phyloP scores from a whole-genome alignment of 306 rosid species.

The Prunus salicina region DNA sequence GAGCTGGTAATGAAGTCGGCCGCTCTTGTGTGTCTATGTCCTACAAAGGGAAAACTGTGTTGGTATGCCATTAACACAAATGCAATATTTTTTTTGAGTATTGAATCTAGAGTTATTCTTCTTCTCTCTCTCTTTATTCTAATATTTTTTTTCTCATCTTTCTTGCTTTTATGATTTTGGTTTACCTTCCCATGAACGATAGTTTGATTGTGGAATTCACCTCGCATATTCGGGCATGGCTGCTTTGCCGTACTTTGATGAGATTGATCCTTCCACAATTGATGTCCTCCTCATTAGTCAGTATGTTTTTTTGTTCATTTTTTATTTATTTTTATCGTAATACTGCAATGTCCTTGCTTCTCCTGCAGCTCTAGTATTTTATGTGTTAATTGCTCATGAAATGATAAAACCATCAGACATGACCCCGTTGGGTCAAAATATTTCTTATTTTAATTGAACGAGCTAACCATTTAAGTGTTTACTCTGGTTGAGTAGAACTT shows the following conservation, averaged over 20 bases:
- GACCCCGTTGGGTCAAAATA: background rate
- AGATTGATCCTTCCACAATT: slow-evolving; percentile 84
- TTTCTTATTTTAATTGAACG: background rate
- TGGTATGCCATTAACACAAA: slow-evolving; percentile 31
- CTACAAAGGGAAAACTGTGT: slow-evolving; percentile 61
- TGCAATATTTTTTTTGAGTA: background rate
- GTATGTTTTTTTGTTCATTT: slow-evolving; percentile 28
- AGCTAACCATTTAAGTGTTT: background rate
- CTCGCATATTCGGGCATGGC: slow-evolving; percentile 94
- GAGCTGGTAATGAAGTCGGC: slow-evolving; percentile 95
- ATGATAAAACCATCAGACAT: background rate
- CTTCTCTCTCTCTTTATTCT: background rate
- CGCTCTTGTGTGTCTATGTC: slow-evolving; percentile 88
- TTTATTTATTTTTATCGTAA: background rate
- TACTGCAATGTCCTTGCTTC: background rate
- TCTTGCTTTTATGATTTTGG: slow-evolving; percentile 7
- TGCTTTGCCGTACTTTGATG: slow-evolving; percentile 92
- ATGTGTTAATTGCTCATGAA: background rate
- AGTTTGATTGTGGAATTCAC: slow-evolving; percentile 98
- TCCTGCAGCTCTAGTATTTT: background rate
- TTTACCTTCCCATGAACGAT: background rate
- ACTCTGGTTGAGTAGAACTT: background rate
- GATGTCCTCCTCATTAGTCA: slow-evolving; percentile 93
- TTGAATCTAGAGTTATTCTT: background rate
- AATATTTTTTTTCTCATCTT: background rate